Conservation (phyloP, 73 alveolate genomes). For the Blepharisma japonicum region DNA sequence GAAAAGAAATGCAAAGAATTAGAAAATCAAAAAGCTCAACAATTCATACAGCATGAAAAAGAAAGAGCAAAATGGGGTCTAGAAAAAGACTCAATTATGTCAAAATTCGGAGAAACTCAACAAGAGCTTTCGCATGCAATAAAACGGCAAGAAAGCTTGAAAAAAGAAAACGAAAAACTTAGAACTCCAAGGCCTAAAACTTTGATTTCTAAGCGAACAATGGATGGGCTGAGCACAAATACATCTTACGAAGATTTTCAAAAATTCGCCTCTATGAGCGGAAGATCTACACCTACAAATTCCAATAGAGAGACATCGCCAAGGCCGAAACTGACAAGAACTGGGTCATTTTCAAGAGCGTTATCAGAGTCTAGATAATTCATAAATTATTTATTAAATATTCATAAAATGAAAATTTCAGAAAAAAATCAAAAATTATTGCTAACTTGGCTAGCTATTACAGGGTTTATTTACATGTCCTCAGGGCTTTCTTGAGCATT, state of each 20-base stretch:
- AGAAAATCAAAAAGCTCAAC: constrained; percentile 72
- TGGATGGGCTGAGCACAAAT: background rate
- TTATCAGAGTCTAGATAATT: too few relatives aligned
- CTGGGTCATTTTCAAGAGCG: too few relatives aligned
- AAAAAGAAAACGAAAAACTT: constrained; percentile 88
- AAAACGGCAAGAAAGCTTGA: constrained; percentile 72
- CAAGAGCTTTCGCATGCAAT: constrained; percentile 59
- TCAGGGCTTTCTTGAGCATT: too few relatives aligned
- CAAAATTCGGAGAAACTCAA: constrained; percentile 65
- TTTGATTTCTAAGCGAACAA: background rate
- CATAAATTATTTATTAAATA: too few relatives aligned
- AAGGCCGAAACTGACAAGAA: too few relatives aligned
- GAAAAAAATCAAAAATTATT: too few relatives aligned
- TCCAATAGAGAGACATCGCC: background rate
- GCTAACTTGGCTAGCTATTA: too few relatives aligned
- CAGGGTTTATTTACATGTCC: too few relatives aligned
- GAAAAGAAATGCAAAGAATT: constrained; percentile 78
- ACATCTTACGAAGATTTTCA: background rate
- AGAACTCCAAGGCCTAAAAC: constrained; percentile 40
- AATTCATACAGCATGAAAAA: constrained; percentile 79
- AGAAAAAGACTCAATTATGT: constrained; percentile 75
- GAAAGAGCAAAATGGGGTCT: constrained; percentile 92
- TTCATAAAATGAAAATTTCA: too few relatives aligned
- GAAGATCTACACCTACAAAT: constrained; percentile 27
- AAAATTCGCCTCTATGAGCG: background rate